These are phyloP conservation scores for Pisolithus microcarpus DNA, from an alignment of 768 basidiomycete species.

Conservation along the genomic window DNA sequence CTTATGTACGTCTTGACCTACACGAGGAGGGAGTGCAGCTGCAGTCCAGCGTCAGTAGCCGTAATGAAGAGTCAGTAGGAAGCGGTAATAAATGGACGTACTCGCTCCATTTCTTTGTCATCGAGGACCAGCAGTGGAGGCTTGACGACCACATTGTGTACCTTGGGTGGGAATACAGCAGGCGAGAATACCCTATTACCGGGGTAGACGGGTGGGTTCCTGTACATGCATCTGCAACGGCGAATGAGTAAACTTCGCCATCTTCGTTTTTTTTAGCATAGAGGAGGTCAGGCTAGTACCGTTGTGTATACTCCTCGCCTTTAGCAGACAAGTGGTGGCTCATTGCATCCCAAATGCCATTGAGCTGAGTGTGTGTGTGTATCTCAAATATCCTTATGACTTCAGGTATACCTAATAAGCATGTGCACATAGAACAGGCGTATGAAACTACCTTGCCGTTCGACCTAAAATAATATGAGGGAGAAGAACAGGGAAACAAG, in stretches of 20 bases:
- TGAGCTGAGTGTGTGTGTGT: conserved; percentile 41
- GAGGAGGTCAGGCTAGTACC: conserved; percentile 28
- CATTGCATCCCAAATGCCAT: conserved; percentile 43
- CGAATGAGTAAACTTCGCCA: background rate
- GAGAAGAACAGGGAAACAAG: background rate
- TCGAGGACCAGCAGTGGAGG: conserved; percentile 37
- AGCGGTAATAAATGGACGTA: conserved; percentile 12
- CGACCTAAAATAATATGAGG: conserved; percentile 23
- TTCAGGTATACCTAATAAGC: too few relatives aligned
- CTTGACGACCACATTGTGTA: conserved; percentile 10
- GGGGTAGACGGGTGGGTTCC: conserved; percentile 26
- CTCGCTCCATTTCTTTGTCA: conserved; percentile 43
- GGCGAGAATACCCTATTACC: conserved; percentile 41
- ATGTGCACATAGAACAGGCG: too few relatives aligned
- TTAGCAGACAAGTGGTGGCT: conserved; percentile 34
- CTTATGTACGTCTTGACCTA: conserved; percentile 22
- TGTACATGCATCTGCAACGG: conserved; percentile 38
- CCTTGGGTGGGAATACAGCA: conserved; percentile 42
- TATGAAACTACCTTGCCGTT: conserved; percentile 39
- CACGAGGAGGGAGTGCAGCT: conserved; percentile 59
- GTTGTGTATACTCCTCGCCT: conserved; percentile 46
- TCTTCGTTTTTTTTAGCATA: background rate
- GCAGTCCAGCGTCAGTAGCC: background rate
- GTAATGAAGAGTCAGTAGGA: background rate
- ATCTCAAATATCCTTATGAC: conserved; percentile 47